These are phyloP conservation scores for Leptographium radiaticola DNA, from an alignment of 2,329 filamentous ascomycete species.

Conservation along the genomic window DNA sequence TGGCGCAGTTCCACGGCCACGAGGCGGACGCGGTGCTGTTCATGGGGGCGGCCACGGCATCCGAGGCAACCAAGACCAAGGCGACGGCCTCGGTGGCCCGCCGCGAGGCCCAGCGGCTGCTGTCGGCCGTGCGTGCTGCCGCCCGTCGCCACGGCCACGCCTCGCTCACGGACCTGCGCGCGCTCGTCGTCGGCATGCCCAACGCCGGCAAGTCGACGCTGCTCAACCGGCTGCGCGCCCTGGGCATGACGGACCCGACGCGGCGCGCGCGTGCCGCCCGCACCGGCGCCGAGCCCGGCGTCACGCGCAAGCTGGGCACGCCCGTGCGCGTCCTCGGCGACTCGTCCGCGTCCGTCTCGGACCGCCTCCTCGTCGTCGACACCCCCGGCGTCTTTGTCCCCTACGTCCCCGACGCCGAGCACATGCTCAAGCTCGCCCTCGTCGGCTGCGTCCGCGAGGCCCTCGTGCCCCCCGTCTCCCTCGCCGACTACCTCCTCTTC, in stretches of 20 bases:
- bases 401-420: slow-evolving; percentile 70
- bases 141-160: slow-evolving; percentile 29
- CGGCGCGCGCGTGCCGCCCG: slow-evolving; percentile 51
- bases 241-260: slow-evolving; percentile 40
- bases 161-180: slow-evolving; percentile 66
- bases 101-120: slow-evolving; percentile 18
- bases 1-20: slow-evolving; percentile 27
- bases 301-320: slow-evolving; percentile 74
- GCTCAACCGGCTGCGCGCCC: slow-evolving; percentile 69
- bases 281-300: slow-evolving; percentile 77
- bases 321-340: slow-evolving; percentile 59
- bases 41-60: slow-evolving; percentile 20
- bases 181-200: slow-evolving; percentile 91
- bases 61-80: no score
- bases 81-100: slow-evolving; percentile 20
- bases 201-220: slow-evolving; percentile 94
- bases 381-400: slow-evolving; percentile 94
- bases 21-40: slow-evolving; percentile 21
- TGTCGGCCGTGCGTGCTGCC: slow-evolving; percentile 36
- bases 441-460: slow-evolving; percentile 86
- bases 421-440: slow-evolving; percentile 90
- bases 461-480: slow-evolving; percentile 60
- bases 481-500: slow-evolving; percentile 86
- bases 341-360: slow-evolving; percentile 29
- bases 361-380: slow-evolving; percentile 65